A percentile compares a stretch with the other conserved stretches of the same genome.
These are phyloP conservation scores for Leccinum disarticulatum DNA, from an alignment of 768 basidiomycete species.

Conservation along the genomic window DNA sequence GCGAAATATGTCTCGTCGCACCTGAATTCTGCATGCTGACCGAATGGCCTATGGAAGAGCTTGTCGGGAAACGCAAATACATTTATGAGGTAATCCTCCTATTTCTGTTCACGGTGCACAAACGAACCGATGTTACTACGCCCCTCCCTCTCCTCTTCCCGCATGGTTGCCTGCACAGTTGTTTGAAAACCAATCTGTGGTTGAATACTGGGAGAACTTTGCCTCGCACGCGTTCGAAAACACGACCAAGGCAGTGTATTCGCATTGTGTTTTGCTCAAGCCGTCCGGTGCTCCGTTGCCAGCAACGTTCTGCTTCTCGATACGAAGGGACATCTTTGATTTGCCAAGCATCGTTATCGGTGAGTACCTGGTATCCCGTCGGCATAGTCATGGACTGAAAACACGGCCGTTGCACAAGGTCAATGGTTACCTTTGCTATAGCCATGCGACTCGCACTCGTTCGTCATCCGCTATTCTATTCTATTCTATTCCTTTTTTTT, in stretches of 20 bases:
- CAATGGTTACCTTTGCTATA: conserved; percentile 87
- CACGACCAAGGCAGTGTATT: conserved; percentile 92
- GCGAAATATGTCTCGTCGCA: conserved; percentile 95
- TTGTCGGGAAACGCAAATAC: conserved; percentile 58
- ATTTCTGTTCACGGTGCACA: conserved; percentile 20
- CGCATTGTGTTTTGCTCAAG: conserved; percentile 87
- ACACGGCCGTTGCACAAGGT: conserved; percentile 43
- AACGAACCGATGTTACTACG: conserved; percentile 6
- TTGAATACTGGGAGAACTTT: conserved; percentile 97
- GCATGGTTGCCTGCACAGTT: conserved; percentile 45
- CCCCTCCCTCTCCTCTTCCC: neutral
- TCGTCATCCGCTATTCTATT: neutral
- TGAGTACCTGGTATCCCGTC: conserved; percentile 32
- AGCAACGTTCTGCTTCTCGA: conserved; percentile 94
- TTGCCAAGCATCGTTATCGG: conserved; percentile 87
- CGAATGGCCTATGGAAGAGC: conserved; percentile 84
- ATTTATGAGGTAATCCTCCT: conserved; percentile 35
- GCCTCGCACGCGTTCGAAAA: conserved; percentile 97
- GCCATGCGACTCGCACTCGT: conserved; percentile 5
- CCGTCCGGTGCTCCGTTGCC: conserved; percentile 82
- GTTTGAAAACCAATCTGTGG: conserved; percentile 93
- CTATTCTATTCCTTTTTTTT: conserved; percentile 1
- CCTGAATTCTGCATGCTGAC: conserved; percentile 96
- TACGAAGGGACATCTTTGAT: conserved; percentile 90
- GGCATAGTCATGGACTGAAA: neutral